Evolutionary conservation across 495 filamentous ascomycete genomes (phyloP).

Genomic region (Evernia prunastri): DNA sequence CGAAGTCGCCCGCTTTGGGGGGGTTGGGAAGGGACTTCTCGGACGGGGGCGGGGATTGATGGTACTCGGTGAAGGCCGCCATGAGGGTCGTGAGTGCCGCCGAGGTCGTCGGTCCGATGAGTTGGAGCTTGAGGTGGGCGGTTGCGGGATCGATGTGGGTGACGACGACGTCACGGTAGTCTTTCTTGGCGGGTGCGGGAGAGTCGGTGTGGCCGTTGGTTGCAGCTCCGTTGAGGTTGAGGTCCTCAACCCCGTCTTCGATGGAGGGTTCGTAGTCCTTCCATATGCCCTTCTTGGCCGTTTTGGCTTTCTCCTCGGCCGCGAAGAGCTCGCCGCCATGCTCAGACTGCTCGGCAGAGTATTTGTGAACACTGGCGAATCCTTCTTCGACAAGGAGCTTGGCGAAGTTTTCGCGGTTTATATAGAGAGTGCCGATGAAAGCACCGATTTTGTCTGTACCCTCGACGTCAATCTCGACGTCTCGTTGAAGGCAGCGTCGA

Average conservation of each 20-base stretch:
- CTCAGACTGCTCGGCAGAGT: conserved; percentile 92
- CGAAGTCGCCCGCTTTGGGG: conserved; percentile 86
- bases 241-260: conserved; percentile 52
- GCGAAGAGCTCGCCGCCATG: conserved; percentile 80
- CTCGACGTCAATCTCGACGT: conserved; percentile 93
- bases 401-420: conserved; percentile 94
- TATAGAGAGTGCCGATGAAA: conserved; percentile 90
- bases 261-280: conserved; percentile 86
- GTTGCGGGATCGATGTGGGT: conserved; percentile 73
- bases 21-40: conserved; percentile 61
- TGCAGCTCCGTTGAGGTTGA: conserved; percentile 29
- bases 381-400: conserved; percentile 93
- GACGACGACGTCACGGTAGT: conserved; percentile 89
- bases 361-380: conserved; percentile 80
- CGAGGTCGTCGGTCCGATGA: conserved; percentile 73
- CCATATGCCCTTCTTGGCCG: conserved; percentile 81
- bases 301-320: conserved; percentile 82
- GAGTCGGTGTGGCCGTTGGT: conserved; percentile 46
- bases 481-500: conserved; percentile 81
- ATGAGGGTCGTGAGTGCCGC: conserved; percentile 72
- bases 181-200: conserved; percentile 54
- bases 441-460: conserved; percentile 93
- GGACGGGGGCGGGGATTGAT: conserved; percentile 65
- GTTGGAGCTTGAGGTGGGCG: conserved; percentile 78
- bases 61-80: conserved; percentile 80